Evolutionary conservation across 768 basidiomycete species (phyloP), one percentile per base, ranked within the genome.

Genomic region (Trametes sanguinea): DNA sequence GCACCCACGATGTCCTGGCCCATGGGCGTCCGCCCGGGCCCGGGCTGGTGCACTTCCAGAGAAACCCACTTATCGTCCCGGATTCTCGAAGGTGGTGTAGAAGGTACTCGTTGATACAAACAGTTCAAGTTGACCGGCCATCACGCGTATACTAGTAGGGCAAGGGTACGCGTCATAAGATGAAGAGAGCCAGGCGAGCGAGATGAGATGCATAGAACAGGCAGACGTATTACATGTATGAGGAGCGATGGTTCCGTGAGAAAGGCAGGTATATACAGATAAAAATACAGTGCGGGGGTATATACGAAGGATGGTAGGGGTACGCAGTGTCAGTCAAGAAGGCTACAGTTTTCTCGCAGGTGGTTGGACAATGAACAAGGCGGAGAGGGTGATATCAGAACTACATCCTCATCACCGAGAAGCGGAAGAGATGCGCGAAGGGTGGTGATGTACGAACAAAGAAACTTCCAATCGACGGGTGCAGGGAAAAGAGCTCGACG

Each of bases 241-340:
- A 22, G 22, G 22, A 22, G 22, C 22, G 22, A 22, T 22, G 22
- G 22, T 22, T 22, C 11, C 35, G 35, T 37, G 11, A 6, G 35
- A 37, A 37, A 11, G 35, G 35, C 35, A 37, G 35, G 6, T 37
- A 37, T 37, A 6, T 53, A 53, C 51, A 40, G 51, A 27, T 53
- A 53, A 40, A 40, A 32, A 53, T 53, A 53, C 51, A 53, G n/a
- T 17, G 30, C 35, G 17, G 51, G 51, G 35, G 39, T 53, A 53
- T 53, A 53, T 29, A 27, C 37, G 42, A 14, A 43, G 42, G 42
- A n/a, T 5, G 13, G 7, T 43, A 16, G 5, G 7, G 42, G 13
- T n/a, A n/a, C 42, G 42, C 3, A 43, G 42, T 43, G 42, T 43
- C 42, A 43, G 42, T 43, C 42, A 43, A 43, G 42, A 43, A n/a